Percentiles rank a stretch among this genome's conserved stretches.
These are phyloP conservation scores for Sporisorium iseilematis-ciliati DNA, from an alignment of 1,284 basidiomycete species.

Conservation along the genomic window DNA sequence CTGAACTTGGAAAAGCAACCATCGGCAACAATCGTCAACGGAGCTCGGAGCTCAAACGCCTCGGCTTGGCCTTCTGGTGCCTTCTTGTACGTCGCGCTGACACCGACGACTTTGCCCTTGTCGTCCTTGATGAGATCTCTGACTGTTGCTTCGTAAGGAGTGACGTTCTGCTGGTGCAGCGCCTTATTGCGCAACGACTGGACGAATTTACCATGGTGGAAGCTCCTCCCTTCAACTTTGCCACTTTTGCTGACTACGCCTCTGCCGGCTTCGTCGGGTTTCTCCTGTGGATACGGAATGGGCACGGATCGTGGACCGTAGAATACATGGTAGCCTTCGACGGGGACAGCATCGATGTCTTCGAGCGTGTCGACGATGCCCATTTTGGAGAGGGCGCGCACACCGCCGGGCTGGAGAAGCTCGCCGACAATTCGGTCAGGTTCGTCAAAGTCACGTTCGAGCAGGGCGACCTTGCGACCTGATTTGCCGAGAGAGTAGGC, in stretches of 20 bases:
- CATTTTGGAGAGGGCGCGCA: slow-evolving; percentile 80
- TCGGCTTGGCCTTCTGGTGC: slow-evolving; percentile 19
- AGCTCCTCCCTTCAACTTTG: slow-evolving; percentile 77
- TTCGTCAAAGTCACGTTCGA: slow-evolving; percentile 81
- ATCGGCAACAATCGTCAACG: slow-evolving; percentile 89
- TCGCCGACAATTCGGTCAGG: slow-evolving; percentile 98
- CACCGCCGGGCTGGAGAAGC: slow-evolving; percentile 93
- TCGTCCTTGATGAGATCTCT: slow-evolving; percentile 56
- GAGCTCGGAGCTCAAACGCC: slow-evolving; percentile 74
- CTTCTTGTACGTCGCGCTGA: slow-evolving; percentile 52
- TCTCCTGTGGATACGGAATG: slow-evolving; percentile 84
- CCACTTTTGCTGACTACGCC: slow-evolving; percentile 60
- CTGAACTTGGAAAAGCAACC: slow-evolving; percentile 93
- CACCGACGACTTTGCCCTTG: slow-evolving; percentile 52
- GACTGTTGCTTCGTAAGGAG: slow-evolving; percentile 59
- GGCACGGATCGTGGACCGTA: slow-evolving; percentile 77
- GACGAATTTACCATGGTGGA: slow-evolving; percentile 95
- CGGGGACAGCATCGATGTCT: slow-evolving; percentile 86
- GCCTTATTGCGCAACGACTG: slow-evolving; percentile 82
- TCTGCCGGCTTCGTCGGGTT: slow-evolving; percentile 42
- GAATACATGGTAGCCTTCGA: slow-evolving; percentile 88
- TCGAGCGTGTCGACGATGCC: slow-evolving; percentile 81
- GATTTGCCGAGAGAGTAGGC: slow-evolving; percentile 65
- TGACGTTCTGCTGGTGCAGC: slow-evolving; percentile 67
- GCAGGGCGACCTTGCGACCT: slow-evolving; percentile 72